Percentiles rank a stretch among this genome's conserved stretches.
Conservation (phyloP, 2,329 filamentous ascomycete species). For the Microcyclospora pomicola region DNA sequence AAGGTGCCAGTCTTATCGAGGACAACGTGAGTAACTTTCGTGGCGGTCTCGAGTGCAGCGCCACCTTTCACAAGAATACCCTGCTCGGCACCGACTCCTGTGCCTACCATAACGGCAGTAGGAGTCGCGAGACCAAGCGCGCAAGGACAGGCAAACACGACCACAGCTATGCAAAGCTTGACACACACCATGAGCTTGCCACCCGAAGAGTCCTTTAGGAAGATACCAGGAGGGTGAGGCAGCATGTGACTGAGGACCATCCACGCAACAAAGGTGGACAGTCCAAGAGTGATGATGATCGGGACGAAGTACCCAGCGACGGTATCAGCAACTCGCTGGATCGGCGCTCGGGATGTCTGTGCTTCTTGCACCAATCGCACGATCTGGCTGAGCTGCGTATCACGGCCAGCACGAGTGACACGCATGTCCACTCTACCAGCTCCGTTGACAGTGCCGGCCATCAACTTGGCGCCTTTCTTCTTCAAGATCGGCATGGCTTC, state of each 20-base stretch:
- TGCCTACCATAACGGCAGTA: slow-evolving; percentile 97
- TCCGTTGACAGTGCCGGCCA: slow-evolving; percentile 92
- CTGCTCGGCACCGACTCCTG: slow-evolving; percentile 87
- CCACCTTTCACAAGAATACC: slow-evolving; percentile 98
- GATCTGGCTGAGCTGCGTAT: slow-evolving; percentile 95
- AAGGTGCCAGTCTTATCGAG: slow-evolving; percentile 94
- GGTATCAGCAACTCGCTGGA: slow-evolving; percentile 80
- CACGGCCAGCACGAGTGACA: slow-evolving; percentile 80
- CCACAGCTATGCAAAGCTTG: slow-evolving; percentile 95
- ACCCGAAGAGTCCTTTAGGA: slow-evolving; percentile 64
- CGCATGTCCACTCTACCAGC: slow-evolving; percentile 83
- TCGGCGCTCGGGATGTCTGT: slow-evolving; percentile 85
- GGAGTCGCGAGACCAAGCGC: slow-evolving; percentile 91
- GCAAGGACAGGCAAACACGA: slow-evolving; percentile 95
- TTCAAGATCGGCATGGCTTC: slow-evolving; percentile 94
- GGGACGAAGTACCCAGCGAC: slow-evolving; percentile 93
- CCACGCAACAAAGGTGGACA: slow-evolving; percentile 79
- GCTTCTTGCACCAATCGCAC: slow-evolving; percentile 97
- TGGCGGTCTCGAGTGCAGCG: slow-evolving; percentile 78
- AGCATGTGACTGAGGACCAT: slow-evolving; percentile 88
- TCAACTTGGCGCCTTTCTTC: slow-evolving; percentile 61
- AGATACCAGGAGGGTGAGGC: slow-evolving; percentile 73
- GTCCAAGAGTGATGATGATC: slow-evolving; percentile 67
- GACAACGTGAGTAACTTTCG: slow-evolving; percentile 77
- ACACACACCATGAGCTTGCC: slow-evolving; percentile 93